Base-by-base conservation (phyloP, 352 stramenopile genomes). In the Peronospora farinosa region DNA sequence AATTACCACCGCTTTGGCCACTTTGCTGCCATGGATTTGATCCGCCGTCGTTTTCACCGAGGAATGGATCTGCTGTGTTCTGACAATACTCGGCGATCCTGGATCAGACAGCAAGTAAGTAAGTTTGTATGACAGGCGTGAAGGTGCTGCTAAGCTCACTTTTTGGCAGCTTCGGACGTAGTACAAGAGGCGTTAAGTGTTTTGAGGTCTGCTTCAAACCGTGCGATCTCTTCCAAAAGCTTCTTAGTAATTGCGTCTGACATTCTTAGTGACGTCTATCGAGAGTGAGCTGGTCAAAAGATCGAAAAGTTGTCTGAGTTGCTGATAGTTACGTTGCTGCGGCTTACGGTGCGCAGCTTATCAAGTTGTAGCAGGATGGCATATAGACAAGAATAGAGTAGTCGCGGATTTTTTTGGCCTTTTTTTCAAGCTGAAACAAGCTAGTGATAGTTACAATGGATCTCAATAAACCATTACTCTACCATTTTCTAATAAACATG, bases 61-160 rank as follows among this genome's bases (percentile, higher is more conserved):
- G 66, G 44, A 90, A 86, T 41, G 79, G 76, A 30, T 90, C 79
- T 0, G 74, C 49, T 15, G 77, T 88, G 38, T 55, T 79, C 40
- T 90, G 72, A 43, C 79, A 90, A 55, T 86, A 88, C 55, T 88
- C 74, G 8, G 73, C 65, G 42, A 90, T 68, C 57, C 79, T 88
- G 47, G 10, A 36, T n/a, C 6, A 23, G 8, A 38, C 7, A 51
- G 40, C 5, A 39, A 35, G 10, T 41, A 16, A 51, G 23, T 54
- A 19, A 32, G 27, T 49, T 44, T 1, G 15, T 38, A 35, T n/a
- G 19, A 21, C 19, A 21, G 19, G 3, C 19, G 19, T 21, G 19
- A n/a, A 35, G 11, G 31, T 15, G 23, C 17, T 21, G 32, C 3
- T 15, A 30, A 30, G 54, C 72, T 27, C 63, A 90, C 79, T 90